These are phyloP conservation scores for Chlamydomonas schloesseri DNA, from an alignment of 139 green algal species.

Conservation along the genomic window DNA sequence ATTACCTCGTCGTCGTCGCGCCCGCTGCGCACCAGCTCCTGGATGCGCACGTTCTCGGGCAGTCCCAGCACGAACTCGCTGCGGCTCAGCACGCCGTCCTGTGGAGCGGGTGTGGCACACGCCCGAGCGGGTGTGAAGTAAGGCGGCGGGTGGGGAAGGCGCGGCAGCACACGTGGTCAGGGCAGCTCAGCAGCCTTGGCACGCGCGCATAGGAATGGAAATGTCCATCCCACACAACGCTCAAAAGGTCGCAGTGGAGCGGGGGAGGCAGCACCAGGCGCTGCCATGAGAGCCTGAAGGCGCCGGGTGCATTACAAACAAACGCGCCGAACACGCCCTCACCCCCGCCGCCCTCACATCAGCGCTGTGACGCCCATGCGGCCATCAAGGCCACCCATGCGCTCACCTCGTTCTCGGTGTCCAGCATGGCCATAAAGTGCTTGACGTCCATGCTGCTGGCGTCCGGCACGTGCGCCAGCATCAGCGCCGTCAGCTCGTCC, in stretches of 20 bases:
- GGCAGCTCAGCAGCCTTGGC: too few species aligned
- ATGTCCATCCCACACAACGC: too few species aligned
- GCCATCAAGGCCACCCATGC: neutral
- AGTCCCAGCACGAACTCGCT: conserved; percentile 15
- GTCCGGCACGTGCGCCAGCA: conserved; percentile 28
- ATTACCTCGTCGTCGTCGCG: conserved; percentile 32
- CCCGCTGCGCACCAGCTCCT: conserved; percentile 20
- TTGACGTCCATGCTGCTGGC: conserved; percentile 44
- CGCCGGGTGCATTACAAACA: too few species aligned
- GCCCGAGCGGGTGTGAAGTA: too few species aligned
- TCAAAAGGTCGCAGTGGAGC: too few species aligned
- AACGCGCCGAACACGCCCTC: too few species aligned
- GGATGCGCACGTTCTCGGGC: conserved; percentile 29
- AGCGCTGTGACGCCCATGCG: too few species aligned
- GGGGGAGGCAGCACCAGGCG: too few species aligned
- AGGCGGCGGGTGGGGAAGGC: neutral
- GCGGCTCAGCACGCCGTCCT: neutral
- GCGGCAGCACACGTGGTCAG: neutral
- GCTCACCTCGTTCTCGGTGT: conserved; percentile 24
- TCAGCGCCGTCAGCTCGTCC: conserved; percentile 34
- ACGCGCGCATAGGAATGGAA: too few species aligned
- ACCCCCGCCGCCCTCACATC: too few species aligned
- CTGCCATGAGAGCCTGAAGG: too few species aligned
- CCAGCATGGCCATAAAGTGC: conserved; percentile 50
- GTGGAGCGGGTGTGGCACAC: too few species aligned